phyloP scores from a whole-genome alignment of 345 rosid species.

The thale cress (Arabidopsis thaliana) region DNA sequence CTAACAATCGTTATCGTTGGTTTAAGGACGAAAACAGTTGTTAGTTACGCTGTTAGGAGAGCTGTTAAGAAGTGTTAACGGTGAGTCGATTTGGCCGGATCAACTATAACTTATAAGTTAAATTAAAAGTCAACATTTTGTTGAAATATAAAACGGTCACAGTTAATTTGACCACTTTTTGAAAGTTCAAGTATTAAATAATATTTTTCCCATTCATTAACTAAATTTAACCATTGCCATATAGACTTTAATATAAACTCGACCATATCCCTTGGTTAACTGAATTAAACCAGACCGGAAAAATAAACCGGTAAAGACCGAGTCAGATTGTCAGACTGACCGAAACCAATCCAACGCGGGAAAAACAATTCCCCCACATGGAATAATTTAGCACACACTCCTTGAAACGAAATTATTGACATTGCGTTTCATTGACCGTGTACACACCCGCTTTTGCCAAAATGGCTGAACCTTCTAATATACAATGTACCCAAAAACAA shows the following conservation, averaged over 20 bases:
- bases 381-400: slow-evolving; percentile 27
- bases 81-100: too few species aligned
- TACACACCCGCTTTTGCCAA: neutral
- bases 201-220: too few species aligned
- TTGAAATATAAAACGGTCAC: too few species aligned
- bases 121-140: too few species aligned
- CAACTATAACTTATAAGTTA: too few species aligned
- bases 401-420: slow-evolving; percentile 7
- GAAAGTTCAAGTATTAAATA: too few species aligned
- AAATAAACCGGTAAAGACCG: slow-evolving; percentile 23
- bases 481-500: slow-evolving; percentile 10
- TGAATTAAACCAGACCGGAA: slow-evolving; percentile 9
- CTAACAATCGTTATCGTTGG: too few species aligned
- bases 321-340: neutral
- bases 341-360: slow-evolving; percentile 36
- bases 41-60: too few species aligned
- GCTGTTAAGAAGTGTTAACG: too few species aligned
- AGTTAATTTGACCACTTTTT: too few species aligned
- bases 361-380: slow-evolving; percentile 21
- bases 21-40: too few species aligned
- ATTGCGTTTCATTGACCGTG: neutral
- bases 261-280: neutral
- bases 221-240: too few species aligned
- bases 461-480: neutral
- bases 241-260: neutral